Base-by-base conservation (phyloP, 2,329 filamentous ascomycete species). In the Sporothrix protearum region DNA sequence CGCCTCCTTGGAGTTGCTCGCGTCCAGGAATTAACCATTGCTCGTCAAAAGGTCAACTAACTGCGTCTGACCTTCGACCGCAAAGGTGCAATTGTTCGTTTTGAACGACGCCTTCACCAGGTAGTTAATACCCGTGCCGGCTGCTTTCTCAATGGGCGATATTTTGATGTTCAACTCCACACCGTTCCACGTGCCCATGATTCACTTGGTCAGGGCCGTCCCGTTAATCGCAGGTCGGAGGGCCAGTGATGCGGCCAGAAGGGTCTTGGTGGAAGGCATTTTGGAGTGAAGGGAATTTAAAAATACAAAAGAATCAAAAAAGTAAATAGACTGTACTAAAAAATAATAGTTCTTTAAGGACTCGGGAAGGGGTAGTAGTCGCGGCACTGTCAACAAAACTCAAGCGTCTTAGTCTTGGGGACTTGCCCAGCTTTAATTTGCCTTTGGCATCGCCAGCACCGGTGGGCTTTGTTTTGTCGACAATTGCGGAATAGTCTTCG, bases 21-120 rank as follows among this genome's bases (percentile, higher is more conserved):
- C 61, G 10, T 74, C 73, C 12, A 78, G 73, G 55, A 78, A 76
- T 77, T 77, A 78, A n/a, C 76, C 77, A 68, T 77, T 76, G 25
- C 68, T 71, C 68, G 71, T 71, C 72, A 78, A 67, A 22, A 76
- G 69, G 33, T 68, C 51, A 16, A 73, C 74, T n/a, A 78, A 69
- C 47, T 70, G 70, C 25, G 70, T 71, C n/a, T 72, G 75, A 53
- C 74, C 75, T 12, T 70, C 57, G 39, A 70, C 71, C 12, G 76
- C 77, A 25, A 71, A 73, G 30, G 69, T 73, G 12, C 42, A 47
- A 63, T 66, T 74, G 25, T 73, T 73, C 57, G 73, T 75, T 72
- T 78, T 78, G 72, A 79, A 79, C 16, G 77, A 79, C 9, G 76
- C 75, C 73, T 79, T 77, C 33, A 78, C 77, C 66, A 78, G 71